A percentile compares a stretch with the other conserved stretches of the same genome.
phyloP scores from a whole-genome alignment of 257 asterid species.

The Solanum ossicruentum region DNA sequence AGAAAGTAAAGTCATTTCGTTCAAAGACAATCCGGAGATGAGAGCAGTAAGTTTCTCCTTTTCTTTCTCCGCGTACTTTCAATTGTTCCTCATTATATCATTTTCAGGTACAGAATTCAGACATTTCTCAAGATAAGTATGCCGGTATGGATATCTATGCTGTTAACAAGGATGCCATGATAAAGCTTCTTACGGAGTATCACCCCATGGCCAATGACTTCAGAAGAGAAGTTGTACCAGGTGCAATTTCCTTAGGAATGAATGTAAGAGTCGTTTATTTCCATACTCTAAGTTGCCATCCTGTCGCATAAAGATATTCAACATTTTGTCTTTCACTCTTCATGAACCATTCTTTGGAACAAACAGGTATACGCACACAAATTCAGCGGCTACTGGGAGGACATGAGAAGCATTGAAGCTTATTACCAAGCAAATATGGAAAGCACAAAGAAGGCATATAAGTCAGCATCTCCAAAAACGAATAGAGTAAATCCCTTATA shows the following conservation, averaged over 20 bases:
- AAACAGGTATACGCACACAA: conserved; percentile 40
- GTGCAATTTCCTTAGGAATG: conserved; percentile 75
- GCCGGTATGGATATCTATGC: conserved; percentile 80
- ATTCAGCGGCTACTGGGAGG: conserved; percentile 82
- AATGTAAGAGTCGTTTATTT: conserved; percentile 27
- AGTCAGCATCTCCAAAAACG: conserved; percentile 21
- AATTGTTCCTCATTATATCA: not conserved
- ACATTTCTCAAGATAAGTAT: not conserved
- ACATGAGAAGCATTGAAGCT: conserved; percentile 67
- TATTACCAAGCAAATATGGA: conserved; percentile 73
- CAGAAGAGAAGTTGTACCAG: conserved; percentile 50
- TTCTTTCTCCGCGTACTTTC: not conserved
- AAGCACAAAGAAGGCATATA: conserved; percentile 28
- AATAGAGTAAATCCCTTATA: not conserved
- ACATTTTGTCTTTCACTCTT: not conserved
- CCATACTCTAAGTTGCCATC: not conserved
- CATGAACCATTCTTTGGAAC: not conserved
- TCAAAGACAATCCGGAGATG: conserved; percentile 18
- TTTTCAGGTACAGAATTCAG: conserved; percentile 24
- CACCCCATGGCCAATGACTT: conserved; percentile 61
- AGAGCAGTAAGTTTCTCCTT: not conserved
- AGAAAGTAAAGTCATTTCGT: conserved; percentile 32
- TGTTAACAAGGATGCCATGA: conserved; percentile 50
- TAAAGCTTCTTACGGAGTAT: conserved; percentile 47
- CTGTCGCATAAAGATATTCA: not conserved